Evolutionary conservation across 805 yeast genomes (phyloP), one percentile per base, ranked within the genome.

Genomic region (Saccharomycopsis fodiens): DNA sequence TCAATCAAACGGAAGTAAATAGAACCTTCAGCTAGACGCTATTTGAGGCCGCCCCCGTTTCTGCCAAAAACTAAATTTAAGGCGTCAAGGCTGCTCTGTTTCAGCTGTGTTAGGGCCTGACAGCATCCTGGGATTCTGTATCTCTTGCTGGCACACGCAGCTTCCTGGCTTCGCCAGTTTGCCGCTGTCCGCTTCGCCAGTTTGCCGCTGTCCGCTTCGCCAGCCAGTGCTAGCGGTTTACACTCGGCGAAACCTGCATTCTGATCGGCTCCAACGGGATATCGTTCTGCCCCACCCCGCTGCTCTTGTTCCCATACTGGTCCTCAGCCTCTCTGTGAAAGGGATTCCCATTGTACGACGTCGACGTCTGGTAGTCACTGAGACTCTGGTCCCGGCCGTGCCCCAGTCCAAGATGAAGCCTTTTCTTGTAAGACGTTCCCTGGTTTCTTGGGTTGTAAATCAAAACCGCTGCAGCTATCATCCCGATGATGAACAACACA

Each of bases 241-340:
- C n/a, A 13, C 19, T n/a, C 10, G 46, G 46, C 1, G 25, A 20
- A n/a, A 43, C 46, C 13, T 37, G 39, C 30, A 44, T 38, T 5
- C 32, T 27, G 13, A 44, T 30, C 10, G 47, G 47, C 15, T 44
- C 47, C 40, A 44, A 23, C 8, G 47, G 47, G 16, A 44, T 44
- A 5, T 32, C 36, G 20, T 32, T 32, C 36, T 50, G 30, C 54
- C 10, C 29, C 6, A 10, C 53, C 35, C 46, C 53, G 35, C 54
- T 58, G 44, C 47, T 56, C 19, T 48, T 50, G 21, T 52, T 55
- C 48, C 65, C 60, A 10, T 17, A 7, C 17, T 32, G 17, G 20
- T 32, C 36, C 20, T 32, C 36, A 10, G 12, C 21, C 5, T 44
- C 43, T 17, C 27, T 16, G 19, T 10, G 5, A 17, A 16, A n/a